Base-by-base conservation (phyloP, 1,284 basidiomycete species). In the Trichosporon asahii region DNA sequence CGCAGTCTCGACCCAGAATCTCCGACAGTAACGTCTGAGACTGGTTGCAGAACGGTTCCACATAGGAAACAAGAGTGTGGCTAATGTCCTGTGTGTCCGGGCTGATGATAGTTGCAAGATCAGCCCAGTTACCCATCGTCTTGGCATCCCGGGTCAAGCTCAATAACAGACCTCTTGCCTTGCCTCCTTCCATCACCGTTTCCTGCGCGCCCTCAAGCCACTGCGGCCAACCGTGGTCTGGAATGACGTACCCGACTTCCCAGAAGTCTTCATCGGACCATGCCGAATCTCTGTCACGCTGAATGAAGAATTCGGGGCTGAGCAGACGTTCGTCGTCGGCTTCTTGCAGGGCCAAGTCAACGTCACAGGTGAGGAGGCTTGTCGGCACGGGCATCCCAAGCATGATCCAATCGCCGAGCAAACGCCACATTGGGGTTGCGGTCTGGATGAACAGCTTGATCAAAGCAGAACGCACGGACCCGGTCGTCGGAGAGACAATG, bases 271-370 rank as follows among this genome's bases (percentile, higher is more conserved):
- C 6, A 88, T 90, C 81, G 88, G 89, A 76, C 89, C 81, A 72
- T 88, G 80, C n/a, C 84, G 87, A 73, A 89, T 85, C 72, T 86
- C 89, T 78, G 86, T 92, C 76, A 86, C 88, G 74, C 75, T 91
- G 88, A 67, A 94, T 88, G 81, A 93, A 94, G 82, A 93, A 93
- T 77, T 95, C 93, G 7, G 70, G 57, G 14, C 89, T 88, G 18
- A 92, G 88, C 1, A 89, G 81, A 25, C 85, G 80, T 77, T 84
- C 76, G 80, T 85, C 66, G 15, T 75, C 75, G 14, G 82, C 69
- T 9, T 87, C 88, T 35, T 83, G 83, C 23, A 86, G 77, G 2
- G 65, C 69, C 14, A 73, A n/a, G 33, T 68, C 66, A 5, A 49
- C 63, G 15, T 78, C 75, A 3, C 68, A 61, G 18, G 74, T 60